Evolutionary conservation across 192 early-diverging fungal species (phyloP).

Genomic region (Dissophora ornata): DNA sequence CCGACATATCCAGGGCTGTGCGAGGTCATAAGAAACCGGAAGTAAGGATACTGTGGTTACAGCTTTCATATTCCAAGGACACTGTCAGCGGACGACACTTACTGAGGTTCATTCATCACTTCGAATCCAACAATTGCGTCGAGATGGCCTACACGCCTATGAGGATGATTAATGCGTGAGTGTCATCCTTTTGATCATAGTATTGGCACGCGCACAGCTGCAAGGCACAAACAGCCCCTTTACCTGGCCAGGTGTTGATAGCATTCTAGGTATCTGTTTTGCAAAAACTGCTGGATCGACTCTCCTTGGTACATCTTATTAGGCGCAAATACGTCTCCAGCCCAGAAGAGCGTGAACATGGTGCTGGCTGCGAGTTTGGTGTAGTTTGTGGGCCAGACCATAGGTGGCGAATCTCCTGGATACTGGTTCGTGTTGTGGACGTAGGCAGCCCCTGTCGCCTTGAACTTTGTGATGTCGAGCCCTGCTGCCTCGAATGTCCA

Average conservation of each 20-base stretch:
- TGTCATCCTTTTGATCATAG: not conserved
- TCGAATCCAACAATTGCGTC: slow-evolving; percentile 81
- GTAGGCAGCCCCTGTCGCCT: slow-evolving; percentile 81
- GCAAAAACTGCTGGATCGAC: slow-evolving; percentile 73
- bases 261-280: slow-evolving; percentile 70
- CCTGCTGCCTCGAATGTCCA: slow-evolving; percentile 90
- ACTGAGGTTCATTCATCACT: slow-evolving; percentile 81
- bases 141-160: slow-evolving; percentile 69
- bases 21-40: not conserved
- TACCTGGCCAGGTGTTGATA: slow-evolving; percentile 77
- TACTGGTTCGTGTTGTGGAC: slow-evolving; percentile 72
- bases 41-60: too few relatives aligned
- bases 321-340: slow-evolving; percentile 80
- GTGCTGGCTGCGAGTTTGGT: slow-evolving; percentile 83
- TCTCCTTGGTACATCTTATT: slow-evolving; percentile 69
- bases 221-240: not conserved
- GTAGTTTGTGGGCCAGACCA: slow-evolving; percentile 91
- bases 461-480: slow-evolving; percentile 77
- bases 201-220: too few relatives aligned
- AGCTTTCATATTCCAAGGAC: too few relatives aligned
- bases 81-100: slow-evolving; percentile 24
- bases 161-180: not conserved
- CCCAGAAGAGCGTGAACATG: slow-evolving; percentile 89
- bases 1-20: slow-evolving; percentile 79
- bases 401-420: slow-evolving; percentile 60